Conservation (phyloP, 2,329 filamentous ascomycete genomes). For the Balansia obtecta region DNA sequence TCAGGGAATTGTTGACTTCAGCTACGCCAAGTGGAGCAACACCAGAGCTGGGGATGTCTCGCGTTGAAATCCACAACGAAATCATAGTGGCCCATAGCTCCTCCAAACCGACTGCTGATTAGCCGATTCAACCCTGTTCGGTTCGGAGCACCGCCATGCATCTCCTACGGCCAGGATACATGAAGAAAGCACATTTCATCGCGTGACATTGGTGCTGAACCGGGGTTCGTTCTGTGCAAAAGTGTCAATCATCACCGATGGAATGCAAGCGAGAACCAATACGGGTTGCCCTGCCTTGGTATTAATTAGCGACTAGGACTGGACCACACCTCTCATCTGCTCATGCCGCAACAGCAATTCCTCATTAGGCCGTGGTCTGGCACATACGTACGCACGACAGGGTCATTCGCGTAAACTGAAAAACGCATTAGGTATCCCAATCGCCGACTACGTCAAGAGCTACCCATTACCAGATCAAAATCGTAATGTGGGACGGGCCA, state of each 20-base stretch:
- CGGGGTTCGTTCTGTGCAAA: no score
- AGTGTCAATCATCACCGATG: no score
- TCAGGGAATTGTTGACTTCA: not conserved
- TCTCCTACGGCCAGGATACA: no score
- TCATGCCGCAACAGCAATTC: not conserved
- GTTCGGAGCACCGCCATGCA: not conserved
- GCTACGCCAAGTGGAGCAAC: not conserved
- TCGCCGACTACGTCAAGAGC: not conserved
- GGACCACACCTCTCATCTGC: no score
- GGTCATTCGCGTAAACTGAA: not conserved
- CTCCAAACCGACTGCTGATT: not conserved
- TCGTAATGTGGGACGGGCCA: not conserved
- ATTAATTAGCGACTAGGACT: no score
- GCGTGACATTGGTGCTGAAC: no score
- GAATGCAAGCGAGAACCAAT: no score
- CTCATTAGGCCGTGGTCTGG: not conserved
- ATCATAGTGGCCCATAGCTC: not conserved
- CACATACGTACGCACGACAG: not conserved
- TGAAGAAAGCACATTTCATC: no score
- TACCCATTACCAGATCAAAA: not conserved
- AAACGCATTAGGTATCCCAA: not conserved
- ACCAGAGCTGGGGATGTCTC: not conserved
- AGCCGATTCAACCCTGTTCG: not conserved
- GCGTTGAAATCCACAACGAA: not conserved
- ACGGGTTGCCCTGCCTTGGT: no score